A percentile compares a stretch with the other conserved stretches of the same genome.
Evolutionary conservation across 352 stramenopile genomes (phyloP).

Genomic region (Albugo candida): DNA sequence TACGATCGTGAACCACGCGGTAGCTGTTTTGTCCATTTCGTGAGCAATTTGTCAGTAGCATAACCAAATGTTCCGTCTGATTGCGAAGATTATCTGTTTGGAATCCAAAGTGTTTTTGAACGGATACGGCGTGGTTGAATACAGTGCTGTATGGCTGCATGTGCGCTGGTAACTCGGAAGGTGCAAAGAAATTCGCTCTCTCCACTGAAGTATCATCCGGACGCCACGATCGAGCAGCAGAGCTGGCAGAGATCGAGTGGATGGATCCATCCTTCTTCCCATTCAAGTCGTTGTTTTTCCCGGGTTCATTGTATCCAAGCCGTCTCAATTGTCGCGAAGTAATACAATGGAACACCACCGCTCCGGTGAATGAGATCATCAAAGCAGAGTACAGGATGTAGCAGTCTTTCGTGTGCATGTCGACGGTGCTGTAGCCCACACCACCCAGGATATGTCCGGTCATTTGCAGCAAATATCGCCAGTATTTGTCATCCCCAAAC

Average conservation of each 20-base stretch:
- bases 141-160: conserved; percentile 76
- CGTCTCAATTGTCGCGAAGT: conserved; percentile 14
- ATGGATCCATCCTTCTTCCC: conserved; percentile 11
- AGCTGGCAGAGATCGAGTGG: conserved; percentile 50
- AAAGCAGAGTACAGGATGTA: conserved; percentile 41
- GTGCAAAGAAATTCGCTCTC: conserved; percentile 68
- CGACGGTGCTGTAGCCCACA: conserved; percentile 16
- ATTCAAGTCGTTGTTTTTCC: not conserved
- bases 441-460: conserved; percentile 50
- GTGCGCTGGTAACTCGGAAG: conserved; percentile 35
- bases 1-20: conserved; percentile 51
- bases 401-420: conserved; percentile 38
- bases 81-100: conserved; percentile 83
- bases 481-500: conserved; percentile 35
- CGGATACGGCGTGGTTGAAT: conserved; percentile 64
- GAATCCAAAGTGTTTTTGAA: conserved; percentile 73
- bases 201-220: conserved; percentile 19
- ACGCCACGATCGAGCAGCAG: conserved; percentile 51
- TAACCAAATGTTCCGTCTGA: conserved; percentile 94
- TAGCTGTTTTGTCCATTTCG: conserved; percentile 64
- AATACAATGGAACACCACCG: conserved; percentile 30
- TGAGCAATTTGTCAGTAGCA: conserved; percentile 87
- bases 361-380: conserved; percentile 14
- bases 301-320: conserved; percentile 11
- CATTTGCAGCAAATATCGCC: conserved; percentile 37